phyloP scores from a whole-genome alignment of 768 basidiomycete species.

The Tylopilus balloui region DNA sequence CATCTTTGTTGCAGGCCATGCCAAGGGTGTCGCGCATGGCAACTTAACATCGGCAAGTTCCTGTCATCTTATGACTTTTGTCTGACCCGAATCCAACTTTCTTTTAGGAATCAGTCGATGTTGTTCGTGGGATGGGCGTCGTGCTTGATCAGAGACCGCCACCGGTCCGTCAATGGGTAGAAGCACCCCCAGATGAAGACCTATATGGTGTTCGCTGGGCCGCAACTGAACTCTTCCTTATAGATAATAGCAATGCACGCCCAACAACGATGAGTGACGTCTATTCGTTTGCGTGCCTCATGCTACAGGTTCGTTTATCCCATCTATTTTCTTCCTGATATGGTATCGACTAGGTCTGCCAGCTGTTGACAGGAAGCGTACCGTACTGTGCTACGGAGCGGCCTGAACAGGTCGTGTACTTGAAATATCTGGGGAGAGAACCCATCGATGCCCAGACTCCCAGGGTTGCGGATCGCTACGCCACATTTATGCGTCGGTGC shows the following conservation, averaged over 20 bases:
- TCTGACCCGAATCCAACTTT: not conserved
- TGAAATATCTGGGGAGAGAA: conserved; percentile 12
- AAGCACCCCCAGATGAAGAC: not conserved
- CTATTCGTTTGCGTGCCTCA: conserved; percentile 14
- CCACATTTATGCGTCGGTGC: conserved; percentile 6
- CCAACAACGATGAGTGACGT: conserved; percentile 15
- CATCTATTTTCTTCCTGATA: not conserved
- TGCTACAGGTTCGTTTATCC: conserved; percentile 12
- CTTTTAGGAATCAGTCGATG: conserved; percentile 2
- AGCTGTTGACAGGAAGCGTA: conserved; percentile 7
- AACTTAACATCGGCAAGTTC: conserved; percentile 7
- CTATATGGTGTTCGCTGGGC: conserved; percentile 10
- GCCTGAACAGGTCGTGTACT: conserved; percentile 11
- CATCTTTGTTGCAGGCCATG: not conserved
- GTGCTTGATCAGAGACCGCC: not conserved
- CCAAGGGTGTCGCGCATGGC: not conserved
- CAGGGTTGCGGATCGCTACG: not conserved
- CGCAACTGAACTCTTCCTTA: conserved; percentile 8
- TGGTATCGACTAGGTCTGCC: not conserved
- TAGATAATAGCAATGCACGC: not conserved
- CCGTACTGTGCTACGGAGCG: conserved; percentile 11
- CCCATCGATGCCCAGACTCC: conserved; percentile 11
- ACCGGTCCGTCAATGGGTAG: not conserved
- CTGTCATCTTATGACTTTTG: not conserved
- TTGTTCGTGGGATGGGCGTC: conserved; percentile 1